Evolutionary conservation across 805 yeast genomes (phyloP).

Genomic region (Saccharomycopsis microspora): DNA sequence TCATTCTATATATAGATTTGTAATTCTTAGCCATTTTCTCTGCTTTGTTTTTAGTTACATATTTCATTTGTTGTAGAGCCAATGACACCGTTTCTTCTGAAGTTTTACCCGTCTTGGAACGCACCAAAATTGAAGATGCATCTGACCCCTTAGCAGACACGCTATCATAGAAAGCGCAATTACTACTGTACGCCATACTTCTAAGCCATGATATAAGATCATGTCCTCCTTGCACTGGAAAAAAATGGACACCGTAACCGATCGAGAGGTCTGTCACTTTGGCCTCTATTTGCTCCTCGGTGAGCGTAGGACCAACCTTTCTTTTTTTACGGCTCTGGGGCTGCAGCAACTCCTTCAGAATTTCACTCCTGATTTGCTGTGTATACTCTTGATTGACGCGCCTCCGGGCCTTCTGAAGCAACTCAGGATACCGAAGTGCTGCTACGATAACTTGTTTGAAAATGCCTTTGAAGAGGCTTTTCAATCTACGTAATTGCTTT

Average conservation of each 20-base stretch:
- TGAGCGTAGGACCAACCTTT: not conserved
- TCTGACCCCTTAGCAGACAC: not conserved
- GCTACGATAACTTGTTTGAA: conserved; percentile 10
- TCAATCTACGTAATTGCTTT: too few relatives aligned
- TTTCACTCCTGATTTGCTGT: conserved; percentile 4
- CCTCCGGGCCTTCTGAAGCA: conserved; percentile 4
- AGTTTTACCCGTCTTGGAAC: conserved; percentile 8
- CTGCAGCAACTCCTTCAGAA: not conserved
- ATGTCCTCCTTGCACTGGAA: conserved; percentile 6
- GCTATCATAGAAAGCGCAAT: not conserved
- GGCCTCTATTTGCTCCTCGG: conserved; percentile 4
- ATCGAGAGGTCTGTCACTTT: conserved; percentile 8
- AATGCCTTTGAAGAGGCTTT: too few relatives aligned
- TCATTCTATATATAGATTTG: conserved; percentile 2
- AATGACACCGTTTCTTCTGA: not conserved
- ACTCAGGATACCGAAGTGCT: conserved; percentile 4
- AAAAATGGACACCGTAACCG: conserved; percentile 2
- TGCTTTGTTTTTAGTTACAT: conserved; percentile 4
- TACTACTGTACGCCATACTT: conserved; percentile 8
- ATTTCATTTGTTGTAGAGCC: conserved; percentile 14
- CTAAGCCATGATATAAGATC: conserved; percentile 12
- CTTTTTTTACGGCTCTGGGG: not conserved
- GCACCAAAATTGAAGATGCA: conserved; percentile 1
- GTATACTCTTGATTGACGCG: conserved; percentile 9
- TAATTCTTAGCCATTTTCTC: conserved; percentile 8